Percentiles rank a stretch among this genome's conserved stretches.
phyloP scores from a whole-genome alignment of 495 filamentous ascomycete genomes.

The Xylaria longipes region DNA sequence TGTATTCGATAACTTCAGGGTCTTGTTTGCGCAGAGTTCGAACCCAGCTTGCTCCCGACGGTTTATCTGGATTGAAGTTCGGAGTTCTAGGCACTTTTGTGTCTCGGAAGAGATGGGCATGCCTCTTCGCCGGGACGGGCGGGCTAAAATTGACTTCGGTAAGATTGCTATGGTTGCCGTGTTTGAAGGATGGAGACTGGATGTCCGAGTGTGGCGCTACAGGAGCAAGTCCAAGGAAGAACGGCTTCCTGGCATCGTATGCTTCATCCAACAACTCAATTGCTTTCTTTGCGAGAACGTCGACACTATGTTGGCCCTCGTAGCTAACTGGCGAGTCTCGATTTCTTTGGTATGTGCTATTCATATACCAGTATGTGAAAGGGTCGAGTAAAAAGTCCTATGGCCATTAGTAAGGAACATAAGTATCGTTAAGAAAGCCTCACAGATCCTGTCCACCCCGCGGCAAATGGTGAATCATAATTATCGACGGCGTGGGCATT shows the following conservation, averaged over 20 bases:
- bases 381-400: conserved; percentile 74
- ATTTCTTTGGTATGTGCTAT: conserved; percentile 70
- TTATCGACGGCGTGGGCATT: conserved; percentile 67
- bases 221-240: conserved; percentile 72
- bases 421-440: not conserved
- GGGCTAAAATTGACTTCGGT: conserved; percentile 49
- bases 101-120: conserved; percentile 56
- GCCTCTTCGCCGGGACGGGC: conserved; percentile 57
- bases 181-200: conserved; percentile 41
- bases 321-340: conserved; percentile 62
- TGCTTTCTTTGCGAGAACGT: conserved; percentile 69
- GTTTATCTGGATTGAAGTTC: conserved; percentile 60
- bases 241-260: conserved; percentile 58
- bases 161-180: conserved; percentile 37
- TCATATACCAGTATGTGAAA: conserved; percentile 73
- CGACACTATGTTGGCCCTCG: conserved; percentile 63
- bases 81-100: conserved; percentile 56
- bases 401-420: conserved; percentile 12
- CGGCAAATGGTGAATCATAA: conserved; percentile 62
- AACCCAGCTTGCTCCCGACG: conserved; percentile 70
- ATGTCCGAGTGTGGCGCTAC: conserved; percentile 70
- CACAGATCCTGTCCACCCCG: conserved; percentile 61
- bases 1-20: conserved; percentile 63
- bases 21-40: conserved; percentile 57
- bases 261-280: conserved; percentile 70